phyloP scores from a whole-genome alignment of 345 rosid species.

The Linum tenue region DNA sequence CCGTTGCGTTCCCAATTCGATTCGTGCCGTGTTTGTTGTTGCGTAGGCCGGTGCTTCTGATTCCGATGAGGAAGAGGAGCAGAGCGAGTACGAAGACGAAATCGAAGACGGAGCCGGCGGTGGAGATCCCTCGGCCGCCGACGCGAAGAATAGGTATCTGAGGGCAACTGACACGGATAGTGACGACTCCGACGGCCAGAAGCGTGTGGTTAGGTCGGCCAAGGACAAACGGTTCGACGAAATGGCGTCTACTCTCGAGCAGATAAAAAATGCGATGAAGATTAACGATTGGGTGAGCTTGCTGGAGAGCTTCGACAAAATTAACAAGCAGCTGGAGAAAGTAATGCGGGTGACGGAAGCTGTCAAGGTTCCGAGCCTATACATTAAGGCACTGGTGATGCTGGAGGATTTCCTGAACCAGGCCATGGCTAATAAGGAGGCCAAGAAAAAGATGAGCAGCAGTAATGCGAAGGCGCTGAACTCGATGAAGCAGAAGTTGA shows the following conservation, averaged over 20 bases:
- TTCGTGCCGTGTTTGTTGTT: no score
- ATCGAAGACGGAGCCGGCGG: conserved; percentile 22
- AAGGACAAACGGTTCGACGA: conserved; percentile 89
- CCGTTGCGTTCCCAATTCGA: no score
- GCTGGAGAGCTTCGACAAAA: conserved; percentile 76
- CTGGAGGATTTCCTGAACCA: conserved; percentile 80
- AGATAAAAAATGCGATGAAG: conserved; percentile 89
- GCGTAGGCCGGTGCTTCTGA: no score
- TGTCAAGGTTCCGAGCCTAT: conserved; percentile 55
- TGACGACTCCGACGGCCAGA: conserved; percentile 54
- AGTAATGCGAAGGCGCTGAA: conserved; percentile 94
- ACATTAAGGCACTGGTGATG: conserved; percentile 75
- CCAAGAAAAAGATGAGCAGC: conserved; percentile 93
- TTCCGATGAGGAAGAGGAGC: conserved; percentile 37
- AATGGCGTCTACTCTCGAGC: conserved; percentile 63
- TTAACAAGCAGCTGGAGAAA: conserved; percentile 91
- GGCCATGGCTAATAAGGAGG: conserved; percentile 84
- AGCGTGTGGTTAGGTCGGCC: conserved; percentile 70
- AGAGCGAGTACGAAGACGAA: conserved; percentile 43
- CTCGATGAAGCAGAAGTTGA: conserved; percentile 85
- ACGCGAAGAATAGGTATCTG: conserved; percentile 43
- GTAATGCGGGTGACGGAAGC: conserved; percentile 78
- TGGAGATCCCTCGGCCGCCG: conserved; percentile 25
- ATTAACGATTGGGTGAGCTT: conserved; percentile 92
- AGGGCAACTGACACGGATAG: conserved; percentile 49